Evolutionary conservation across 495 filamentous ascomycete genomes (phyloP), one percentile per base, ranked within the genome.

Genomic region (Aspergillus ostianus): DNA sequence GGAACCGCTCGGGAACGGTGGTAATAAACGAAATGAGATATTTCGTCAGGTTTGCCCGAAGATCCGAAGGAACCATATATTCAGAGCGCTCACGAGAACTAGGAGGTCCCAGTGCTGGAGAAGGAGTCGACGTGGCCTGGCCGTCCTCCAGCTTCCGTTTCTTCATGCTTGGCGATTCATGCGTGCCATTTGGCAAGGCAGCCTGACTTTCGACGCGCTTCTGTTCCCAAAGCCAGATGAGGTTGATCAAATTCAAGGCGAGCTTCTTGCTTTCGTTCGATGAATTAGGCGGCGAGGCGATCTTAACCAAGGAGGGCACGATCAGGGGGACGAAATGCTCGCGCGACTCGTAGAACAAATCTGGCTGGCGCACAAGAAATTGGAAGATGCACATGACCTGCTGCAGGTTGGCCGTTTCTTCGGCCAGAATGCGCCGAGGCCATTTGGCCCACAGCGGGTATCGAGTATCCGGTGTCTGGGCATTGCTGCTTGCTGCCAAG

Each of bases 361-460:
- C 90, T 2, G 92, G 89, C 68, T 98, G 93, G 49, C 90, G 82
- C 32, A 97, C 95, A 17, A 99, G 77, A 71, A 98, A 99, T 64
- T 97, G 88, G 73, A 97, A 98, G 63, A 99, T 98, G 73, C 90
- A 92, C 36, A 92, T 97, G 71, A 97, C 87, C 74, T 98, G 95
- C 73, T 96, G 93, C 57, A 93, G 81, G 64, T 99, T 99, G 61
- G 92, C 90, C n/a, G 89, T 92, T 70, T 99, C 95, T 72, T 99
- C 95, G 8, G 90, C 87, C 53, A 99, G 74, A 52, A 98, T 97
- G 26, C 90, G 90, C 32, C 92, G 85, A 27, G 95, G 92, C 73
- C 93, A 91, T 64, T 90, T 88, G 3, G 93, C 90, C 95, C 94
- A 98, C 26, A 92, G 77, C 2, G 87, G 87, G 62, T 85, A 84